Evolutionary conservation across 345 rosid genomes (phyloP).

Genomic region (Dipteronia dyeriana): DNA sequence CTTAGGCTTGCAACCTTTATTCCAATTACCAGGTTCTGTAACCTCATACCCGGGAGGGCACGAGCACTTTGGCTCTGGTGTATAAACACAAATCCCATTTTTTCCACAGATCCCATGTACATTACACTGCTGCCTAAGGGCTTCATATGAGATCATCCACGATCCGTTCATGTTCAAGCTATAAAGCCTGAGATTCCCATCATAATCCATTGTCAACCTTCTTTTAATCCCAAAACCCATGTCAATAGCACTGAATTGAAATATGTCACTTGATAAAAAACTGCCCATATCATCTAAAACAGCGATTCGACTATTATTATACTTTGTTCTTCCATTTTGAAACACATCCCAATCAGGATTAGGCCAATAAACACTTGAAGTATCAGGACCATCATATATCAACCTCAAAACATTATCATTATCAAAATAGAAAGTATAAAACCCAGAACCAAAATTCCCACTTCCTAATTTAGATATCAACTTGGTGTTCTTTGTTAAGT

Average conservation of each 20-base stretch:
- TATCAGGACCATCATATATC: constrained; percentile 46
- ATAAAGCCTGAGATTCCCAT: constrained; percentile 49
- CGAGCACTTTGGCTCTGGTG: constrained; percentile 39
- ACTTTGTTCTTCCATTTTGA: constrained; percentile 29
- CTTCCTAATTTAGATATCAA: constrained; percentile 31
- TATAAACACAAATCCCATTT: constrained; percentile 42
- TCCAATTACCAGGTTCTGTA: constrained; percentile 34
- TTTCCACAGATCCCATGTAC: constrained; percentile 50
- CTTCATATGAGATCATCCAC: constrained; percentile 45
- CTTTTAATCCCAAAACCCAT: constrained; percentile 33
- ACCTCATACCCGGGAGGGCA: constrained; percentile 48
- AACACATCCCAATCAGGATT: not conserved
- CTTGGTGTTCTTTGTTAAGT: constrained; percentile 27
- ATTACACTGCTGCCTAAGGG: constrained; percentile 22
- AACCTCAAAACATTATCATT: constrained; percentile 41
- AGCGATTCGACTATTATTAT: constrained; percentile 39
- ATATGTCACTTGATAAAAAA: constrained; percentile 38
- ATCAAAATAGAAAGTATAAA: constrained; percentile 33
- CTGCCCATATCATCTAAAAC: constrained; percentile 36
- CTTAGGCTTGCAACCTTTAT: constrained; percentile 48
- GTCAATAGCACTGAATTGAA: constrained; percentile 38
- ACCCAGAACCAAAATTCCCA: constrained; percentile 31
- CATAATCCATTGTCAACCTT: constrained; percentile 42
- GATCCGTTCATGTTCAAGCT: constrained; percentile 32
- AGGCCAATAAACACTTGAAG: constrained; percentile 52